Evolutionary conservation across 495 filamentous ascomycete species (phyloP), one percentile per base, ranked within the genome.

Genomic region (Trichoderma orchidacearum): DNA sequence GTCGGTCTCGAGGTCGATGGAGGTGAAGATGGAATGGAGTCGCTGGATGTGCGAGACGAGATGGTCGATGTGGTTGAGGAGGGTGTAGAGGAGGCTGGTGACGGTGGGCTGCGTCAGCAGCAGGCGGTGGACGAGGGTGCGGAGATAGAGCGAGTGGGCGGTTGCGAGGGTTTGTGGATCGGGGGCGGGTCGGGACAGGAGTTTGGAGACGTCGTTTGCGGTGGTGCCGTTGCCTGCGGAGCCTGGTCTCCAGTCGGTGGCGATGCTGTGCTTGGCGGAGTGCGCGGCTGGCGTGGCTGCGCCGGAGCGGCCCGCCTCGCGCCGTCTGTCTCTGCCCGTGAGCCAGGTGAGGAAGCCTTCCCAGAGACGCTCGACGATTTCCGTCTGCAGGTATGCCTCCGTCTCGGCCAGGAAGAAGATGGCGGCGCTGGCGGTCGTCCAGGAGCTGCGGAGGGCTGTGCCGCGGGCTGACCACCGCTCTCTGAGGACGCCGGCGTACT

Each of bases 341-440:
- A 79, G 60, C 77, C 77, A 76, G 8, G 54, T 54, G 28, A 76
- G 70, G 45, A 77, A 86, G 66, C 86, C 87, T 74, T 68, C 74
- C 77, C 86, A 95, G 0, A 87, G 85, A 8, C 83, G 83, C 54
- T 85, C 80, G 17, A 96, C 81, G 1, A 96, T 85, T 66, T 96
- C 90, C 3, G 87, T 89, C 64, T 96, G 90, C 59, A 96, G 84
- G 60, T 93, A 96, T 12, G 80, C 81, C 56, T 89, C 85, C 12
- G 86, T 81, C 59, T 96, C 90, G 1, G 86, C 86, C 3, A 98
- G 74, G 59, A 96, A 86, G 70, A 95, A 95, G 1, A 92, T 75
- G 0, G 88, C 86, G 3, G 88, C 86, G 61, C 85, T 85, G 59
- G 83, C 79, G 2, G 86, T 90, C 3, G 90, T 90, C 92, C 93